These are phyloP conservation scores for Micractinium sp. DNA, from an alignment of 139 green algal species.

Conservation along the genomic window DNA sequence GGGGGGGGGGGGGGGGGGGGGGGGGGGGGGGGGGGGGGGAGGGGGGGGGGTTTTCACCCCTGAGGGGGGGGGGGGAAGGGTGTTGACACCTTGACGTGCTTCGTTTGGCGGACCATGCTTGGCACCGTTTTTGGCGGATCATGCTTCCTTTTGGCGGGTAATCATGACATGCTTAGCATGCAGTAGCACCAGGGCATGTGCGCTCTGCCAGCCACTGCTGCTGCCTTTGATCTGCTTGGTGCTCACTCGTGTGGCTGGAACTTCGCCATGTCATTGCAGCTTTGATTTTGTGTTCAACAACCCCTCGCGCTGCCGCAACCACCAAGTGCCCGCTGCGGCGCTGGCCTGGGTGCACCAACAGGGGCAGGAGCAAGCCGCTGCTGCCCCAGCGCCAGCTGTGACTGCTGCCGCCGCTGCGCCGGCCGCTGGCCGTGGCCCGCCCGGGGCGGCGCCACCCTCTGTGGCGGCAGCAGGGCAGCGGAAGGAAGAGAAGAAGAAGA, in stretches of 20 bases:
- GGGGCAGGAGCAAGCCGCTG: not conserved
- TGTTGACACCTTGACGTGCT: too few relatives aligned
- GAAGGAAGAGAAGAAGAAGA: not conserved
- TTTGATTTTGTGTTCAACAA: conserved; percentile 10
- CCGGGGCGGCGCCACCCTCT: too few relatives aligned
- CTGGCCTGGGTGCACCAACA: not conserved
- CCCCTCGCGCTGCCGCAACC: not conserved
- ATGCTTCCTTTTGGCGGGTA: too few relatives aligned
- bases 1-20: too few relatives aligned
- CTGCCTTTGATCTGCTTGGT: not conserved
- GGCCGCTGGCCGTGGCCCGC: not conserved
- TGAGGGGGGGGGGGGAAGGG: too few relatives aligned
- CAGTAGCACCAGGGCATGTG: too few relatives aligned
- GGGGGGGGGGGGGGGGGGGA: too few relatives aligned
- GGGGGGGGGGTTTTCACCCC: too few relatives aligned
- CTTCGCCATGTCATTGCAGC: not conserved
- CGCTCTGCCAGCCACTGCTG: too few relatives aligned
- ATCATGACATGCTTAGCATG: too few relatives aligned
- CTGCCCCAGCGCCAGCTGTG: not conserved
- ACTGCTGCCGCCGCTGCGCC: not conserved
- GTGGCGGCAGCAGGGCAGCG: not conserved
- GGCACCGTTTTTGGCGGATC: too few relatives aligned
- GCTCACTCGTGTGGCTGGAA: not conserved
- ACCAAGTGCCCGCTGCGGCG: not conserved
- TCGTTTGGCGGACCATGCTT: too few relatives aligned